Evolutionary conservation across 768 basidiomycete genomes (phyloP).

Genomic region (Cyclocybe cylindracea): DNA sequence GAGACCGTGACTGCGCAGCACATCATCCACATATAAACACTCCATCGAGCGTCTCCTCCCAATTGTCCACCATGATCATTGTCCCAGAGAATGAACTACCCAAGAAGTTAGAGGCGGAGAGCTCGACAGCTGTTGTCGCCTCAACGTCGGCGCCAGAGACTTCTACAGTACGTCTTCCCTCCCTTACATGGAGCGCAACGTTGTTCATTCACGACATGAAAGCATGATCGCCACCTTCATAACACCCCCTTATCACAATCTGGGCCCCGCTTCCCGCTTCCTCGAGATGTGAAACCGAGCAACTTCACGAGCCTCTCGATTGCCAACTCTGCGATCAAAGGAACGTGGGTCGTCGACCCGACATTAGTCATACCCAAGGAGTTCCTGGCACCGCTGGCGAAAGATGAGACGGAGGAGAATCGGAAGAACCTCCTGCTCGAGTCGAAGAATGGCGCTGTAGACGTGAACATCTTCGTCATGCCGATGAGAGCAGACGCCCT

Average conservation of each 20-base stretch:
- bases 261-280: neutral
- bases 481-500: slow-evolving; percentile 5
- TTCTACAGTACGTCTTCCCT: neutral
- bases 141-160: neutral
- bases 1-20: too few species aligned
- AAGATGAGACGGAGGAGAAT: slow-evolving; percentile 34
- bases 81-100: slow-evolving; percentile 1
- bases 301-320: slow-evolving; percentile 34
- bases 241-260: slow-evolving; percentile 1
- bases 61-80: slow-evolving; percentile 3
- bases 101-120: slow-evolving; percentile 1
- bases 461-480: slow-evolving; percentile 38
- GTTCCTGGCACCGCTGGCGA: slow-evolving; percentile 37
- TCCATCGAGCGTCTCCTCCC: too few species aligned
- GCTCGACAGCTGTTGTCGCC: neutral
- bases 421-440: slow-evolving; percentile 39
- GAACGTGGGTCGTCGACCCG: slow-evolving; percentile 45
- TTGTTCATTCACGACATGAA: neutral
- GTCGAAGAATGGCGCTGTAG: slow-evolving; percentile 33
- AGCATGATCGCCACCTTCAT: slow-evolving; percentile 14
- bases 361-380: slow-evolving; percentile 36
- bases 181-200: neutral
- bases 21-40: too few species aligned
- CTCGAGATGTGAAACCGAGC: slow-evolving; percentile 27
- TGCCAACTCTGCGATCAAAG: slow-evolving; percentile 30